A percentile compares a stretch with the other conserved stretches of the same genome.
Evolutionary conservation across 129 eudicot species (phyloP).

Genomic region (Helianthus tuberosus): DNA sequence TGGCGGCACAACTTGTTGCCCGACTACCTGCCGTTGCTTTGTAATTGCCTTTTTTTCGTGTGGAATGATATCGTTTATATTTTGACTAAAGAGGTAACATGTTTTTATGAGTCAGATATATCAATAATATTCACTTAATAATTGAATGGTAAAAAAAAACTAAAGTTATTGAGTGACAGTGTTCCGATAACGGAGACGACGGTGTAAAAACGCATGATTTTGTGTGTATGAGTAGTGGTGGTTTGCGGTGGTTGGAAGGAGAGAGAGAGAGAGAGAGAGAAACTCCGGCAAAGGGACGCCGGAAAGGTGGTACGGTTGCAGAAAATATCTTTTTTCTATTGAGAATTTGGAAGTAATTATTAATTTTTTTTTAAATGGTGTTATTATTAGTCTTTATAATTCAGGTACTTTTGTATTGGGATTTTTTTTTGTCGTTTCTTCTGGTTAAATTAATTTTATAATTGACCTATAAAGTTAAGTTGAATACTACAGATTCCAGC

Average conservation of each 20-base stretch:
- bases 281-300: too few relatives aligned
- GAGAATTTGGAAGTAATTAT: not conserved
- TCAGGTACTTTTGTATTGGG: not conserved
- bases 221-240: not conserved
- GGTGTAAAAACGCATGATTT: not conserved
- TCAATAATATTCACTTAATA: too few relatives aligned
- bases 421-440: not conserved
- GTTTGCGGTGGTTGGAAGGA: constrained; percentile 8
- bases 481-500: too few relatives aligned
- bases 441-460: not conserved
- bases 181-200: constrained; percentile 4
- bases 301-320: too few relatives aligned
- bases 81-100: too few relatives aligned
- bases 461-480: not conserved
- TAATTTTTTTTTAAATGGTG: not conserved
- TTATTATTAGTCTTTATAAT: not conserved
- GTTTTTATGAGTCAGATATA: too few relatives aligned
- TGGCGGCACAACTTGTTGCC: too few relatives aligned
- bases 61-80: too few relatives aligned
- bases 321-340: constrained; percentile 2
- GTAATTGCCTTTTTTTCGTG: too few relatives aligned
- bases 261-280: not conserved
- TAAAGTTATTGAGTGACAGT: not conserved
- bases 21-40: too few relatives aligned
- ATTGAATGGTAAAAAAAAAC: too few relatives aligned